Percentiles rank a stretch among this genome's conserved stretches.
These are phyloP conservation scores for Galeopsis tetrahit DNA, from an alignment of 257 asterid species.

Conservation along the genomic window DNA sequence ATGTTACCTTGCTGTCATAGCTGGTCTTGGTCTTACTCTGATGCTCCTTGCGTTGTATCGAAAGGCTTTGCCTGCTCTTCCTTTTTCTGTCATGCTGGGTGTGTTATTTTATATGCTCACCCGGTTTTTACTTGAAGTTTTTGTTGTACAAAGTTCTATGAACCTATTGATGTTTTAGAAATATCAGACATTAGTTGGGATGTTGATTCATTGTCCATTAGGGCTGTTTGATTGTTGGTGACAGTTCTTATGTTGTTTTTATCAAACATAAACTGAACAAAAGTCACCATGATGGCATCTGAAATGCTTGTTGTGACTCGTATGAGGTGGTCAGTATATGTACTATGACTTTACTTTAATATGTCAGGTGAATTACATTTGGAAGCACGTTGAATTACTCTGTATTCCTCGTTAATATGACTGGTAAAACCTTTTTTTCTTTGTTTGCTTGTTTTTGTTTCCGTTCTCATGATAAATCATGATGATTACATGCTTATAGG, in stretches of 20 bases:
- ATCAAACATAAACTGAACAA: constrained; percentile 1
- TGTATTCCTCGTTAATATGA: constrained; percentile 13
- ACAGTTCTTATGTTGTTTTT: constrained; percentile 5
- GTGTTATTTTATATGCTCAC: constrained; percentile 85
- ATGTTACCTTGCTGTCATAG: constrained; percentile 90
- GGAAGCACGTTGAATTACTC: constrained; percentile 14
- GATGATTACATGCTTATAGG: background rate
- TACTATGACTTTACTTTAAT: background rate
- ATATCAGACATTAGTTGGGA: constrained; percentile 18
- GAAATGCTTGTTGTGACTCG: background rate
- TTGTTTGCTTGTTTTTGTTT: background rate
- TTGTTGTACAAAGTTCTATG: constrained; percentile 82
- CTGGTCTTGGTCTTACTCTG: constrained; percentile 91
- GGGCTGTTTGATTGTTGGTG: background rate
- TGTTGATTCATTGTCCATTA: constrained; percentile 17
- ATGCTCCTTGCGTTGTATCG: constrained; percentile 83
- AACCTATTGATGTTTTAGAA: constrained; percentile 87
- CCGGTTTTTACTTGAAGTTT: constrained; percentile 78
- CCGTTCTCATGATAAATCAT: background rate
- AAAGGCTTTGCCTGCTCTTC: constrained; percentile 98
- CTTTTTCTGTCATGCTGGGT: constrained; percentile 82
- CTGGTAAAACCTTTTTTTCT: background rate
- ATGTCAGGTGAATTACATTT: background rate
- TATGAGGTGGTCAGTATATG: background rate
- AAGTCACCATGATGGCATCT: background rate